Percentiles rank a stretch among this genome's conserved stretches.
Conservation (phyloP, 176 grass and related monocot species). For the Eragrostis curvula region DNA sequence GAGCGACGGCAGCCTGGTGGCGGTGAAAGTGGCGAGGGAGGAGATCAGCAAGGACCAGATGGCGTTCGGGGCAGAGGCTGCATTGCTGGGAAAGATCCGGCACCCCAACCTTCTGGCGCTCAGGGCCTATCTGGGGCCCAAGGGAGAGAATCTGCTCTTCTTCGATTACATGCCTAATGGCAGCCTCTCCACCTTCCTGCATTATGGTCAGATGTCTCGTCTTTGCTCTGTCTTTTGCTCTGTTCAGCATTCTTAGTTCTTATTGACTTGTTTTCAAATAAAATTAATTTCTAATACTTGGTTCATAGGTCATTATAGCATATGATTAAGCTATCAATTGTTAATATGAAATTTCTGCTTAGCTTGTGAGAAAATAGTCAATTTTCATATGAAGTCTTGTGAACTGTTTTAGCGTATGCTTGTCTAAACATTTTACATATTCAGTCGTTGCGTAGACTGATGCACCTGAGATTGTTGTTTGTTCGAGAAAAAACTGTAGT, state of each 20-base stretch:
- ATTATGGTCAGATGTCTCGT: slow-evolving; percentile 42
- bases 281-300: too few species aligned
- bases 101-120: slow-evolving; percentile 61
- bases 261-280: too few species aligned
- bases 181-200: slow-evolving; percentile 59
- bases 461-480: too few species aligned
- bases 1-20: slow-evolving; percentile 65
- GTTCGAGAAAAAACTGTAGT: too few species aligned
- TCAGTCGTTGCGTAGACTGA: background rate
- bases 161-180: slow-evolving; percentile 75
- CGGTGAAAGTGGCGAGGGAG: slow-evolving; percentile 69
- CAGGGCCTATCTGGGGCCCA: slow-evolving; percentile 64
- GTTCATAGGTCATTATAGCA: too few species aligned
- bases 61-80: slow-evolving; percentile 66
- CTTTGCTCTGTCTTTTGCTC: background rate
- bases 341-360: too few species aligned
- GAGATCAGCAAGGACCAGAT: slow-evolving; percentile 77
- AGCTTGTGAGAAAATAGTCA: too few species aligned
- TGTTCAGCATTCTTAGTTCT: background rate
- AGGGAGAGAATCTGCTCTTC: slow-evolving; percentile 77
- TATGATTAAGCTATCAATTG: too few species aligned
- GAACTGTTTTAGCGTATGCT: background rate
- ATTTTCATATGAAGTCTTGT: too few species aligned
- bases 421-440: background rate
- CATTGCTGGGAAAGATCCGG: slow-evolving; percentile 52